A percentile compares a stretch with the other conserved stretches of the same genome.
phyloP scores from a whole-genome alignment of 1,139 yeast genomes.

The Kodamaea derodonti region DNA sequence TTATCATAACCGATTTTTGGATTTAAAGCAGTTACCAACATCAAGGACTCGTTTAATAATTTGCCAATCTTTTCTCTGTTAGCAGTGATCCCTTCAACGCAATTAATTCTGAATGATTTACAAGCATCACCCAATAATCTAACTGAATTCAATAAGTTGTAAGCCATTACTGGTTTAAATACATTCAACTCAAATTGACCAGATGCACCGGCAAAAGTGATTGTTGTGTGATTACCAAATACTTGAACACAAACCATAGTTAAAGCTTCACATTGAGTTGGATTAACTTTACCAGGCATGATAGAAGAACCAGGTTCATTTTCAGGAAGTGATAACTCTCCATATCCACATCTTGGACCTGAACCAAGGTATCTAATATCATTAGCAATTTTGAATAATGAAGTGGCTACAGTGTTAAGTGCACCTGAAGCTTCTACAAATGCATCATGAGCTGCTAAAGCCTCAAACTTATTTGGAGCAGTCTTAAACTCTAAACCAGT shows the following conservation, averaged over 20 bases:
- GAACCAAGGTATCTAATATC: conserved; percentile 21
- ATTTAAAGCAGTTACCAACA: conserved; percentile 21
- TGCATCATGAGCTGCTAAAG: conserved; percentile 21
- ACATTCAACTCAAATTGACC: conserved; percentile 22
- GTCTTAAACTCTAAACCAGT: conserved; percentile 18
- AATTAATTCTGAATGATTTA: conserved; percentile 17
- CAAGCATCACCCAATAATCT: conserved; percentile 18
- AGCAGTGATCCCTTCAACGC: conserved; percentile 19
- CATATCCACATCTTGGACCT: conserved; percentile 22
- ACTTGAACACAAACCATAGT: conserved; percentile 21
- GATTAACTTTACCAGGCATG: conserved; percentile 22
- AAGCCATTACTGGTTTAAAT: conserved; percentile 20
- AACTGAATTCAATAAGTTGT: conserved; percentile 18
- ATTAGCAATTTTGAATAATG: conserved; percentile 19
- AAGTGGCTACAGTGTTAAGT: conserved; percentile 17
- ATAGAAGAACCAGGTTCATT: conserved; percentile 21
- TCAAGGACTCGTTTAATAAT: conserved; percentile 19
- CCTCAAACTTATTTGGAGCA: conserved; percentile 22
- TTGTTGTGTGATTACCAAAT: conserved; percentile 19
- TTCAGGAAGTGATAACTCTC: conserved; percentile 19
- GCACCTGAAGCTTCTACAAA: conserved; percentile 21
- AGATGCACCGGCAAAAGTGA: conserved; percentile 19
- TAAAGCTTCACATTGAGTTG: conserved; percentile 20
- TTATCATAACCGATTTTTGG: conserved; percentile 21
- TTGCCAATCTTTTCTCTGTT: conserved; percentile 17